A percentile compares a stretch with the other conserved stretches of the same genome.
Evolutionary conservation across 257 asterid species (phyloP).

Genomic region (Fraxinus excelsior): DNA sequence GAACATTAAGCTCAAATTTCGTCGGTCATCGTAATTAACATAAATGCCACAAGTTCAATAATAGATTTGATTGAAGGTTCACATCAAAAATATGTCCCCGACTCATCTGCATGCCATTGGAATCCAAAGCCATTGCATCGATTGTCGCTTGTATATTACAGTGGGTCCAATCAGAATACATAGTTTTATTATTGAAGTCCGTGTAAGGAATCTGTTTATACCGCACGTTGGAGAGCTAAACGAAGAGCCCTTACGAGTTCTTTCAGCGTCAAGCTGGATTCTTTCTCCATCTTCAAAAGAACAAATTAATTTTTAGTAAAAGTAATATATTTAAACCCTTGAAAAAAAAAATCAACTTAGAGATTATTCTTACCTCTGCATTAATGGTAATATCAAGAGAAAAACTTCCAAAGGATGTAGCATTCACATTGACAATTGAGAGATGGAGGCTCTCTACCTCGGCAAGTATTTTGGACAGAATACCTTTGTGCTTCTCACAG

Average conservation of each 20-base stretch:
- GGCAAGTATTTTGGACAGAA: conserved; percentile 18
- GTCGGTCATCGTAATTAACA: too few species aligned
- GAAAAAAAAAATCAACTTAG: background rate
- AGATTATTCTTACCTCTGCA: conserved; percentile 28
- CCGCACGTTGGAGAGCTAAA: background rate
- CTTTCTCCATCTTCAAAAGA: conserved; percentile 18
- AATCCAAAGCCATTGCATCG: too few species aligned
- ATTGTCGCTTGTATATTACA: background rate
- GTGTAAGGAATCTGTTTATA: background rate
- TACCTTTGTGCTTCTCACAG: conserved; percentile 20
- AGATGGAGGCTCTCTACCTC: conserved; percentile 29
- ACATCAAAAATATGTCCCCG: too few species aligned
- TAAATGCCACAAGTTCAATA: too few species aligned
- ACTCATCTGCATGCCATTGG: too few species aligned
- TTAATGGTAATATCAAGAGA: conserved; percentile 27
- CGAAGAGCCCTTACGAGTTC: conserved; percentile 6
- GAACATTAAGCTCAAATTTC: too few species aligned
- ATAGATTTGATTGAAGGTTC: too few species aligned
- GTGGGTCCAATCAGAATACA: background rate
- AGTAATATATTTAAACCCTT: background rate
- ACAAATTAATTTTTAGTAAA: background rate
- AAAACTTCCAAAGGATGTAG: conserved; percentile 27
- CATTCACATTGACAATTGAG: conserved; percentile 22
- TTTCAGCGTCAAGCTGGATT: conserved; percentile 8
- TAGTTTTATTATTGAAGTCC: background rate